Percentiles rank a stretch among this genome's conserved stretches.
These are phyloP conservation scores for Limnomonas spitsbergensis DNA, from an alignment of 139 green algal species.

Conservation along the genomic window DNA sequence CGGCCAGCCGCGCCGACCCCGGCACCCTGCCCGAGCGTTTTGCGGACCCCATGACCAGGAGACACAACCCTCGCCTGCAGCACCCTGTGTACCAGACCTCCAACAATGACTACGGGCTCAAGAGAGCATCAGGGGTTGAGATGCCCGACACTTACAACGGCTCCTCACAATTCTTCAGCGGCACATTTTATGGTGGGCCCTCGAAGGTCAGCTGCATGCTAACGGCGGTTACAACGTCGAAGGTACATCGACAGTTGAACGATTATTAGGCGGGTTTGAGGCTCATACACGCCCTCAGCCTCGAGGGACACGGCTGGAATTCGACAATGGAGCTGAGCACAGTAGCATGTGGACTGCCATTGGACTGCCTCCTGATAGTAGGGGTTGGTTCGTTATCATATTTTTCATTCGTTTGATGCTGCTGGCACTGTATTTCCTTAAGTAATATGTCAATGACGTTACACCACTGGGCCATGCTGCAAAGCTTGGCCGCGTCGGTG, in stretches of 20 bases:
- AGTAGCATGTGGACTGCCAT: too few species aligned
- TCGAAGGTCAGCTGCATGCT: constrained; percentile 18
- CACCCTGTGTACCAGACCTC: constrained; percentile 28
- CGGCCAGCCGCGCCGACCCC: not conserved
- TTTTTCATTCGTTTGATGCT: too few species aligned
- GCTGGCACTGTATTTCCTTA: too few species aligned
- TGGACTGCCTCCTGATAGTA: too few species aligned
- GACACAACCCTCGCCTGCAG: constrained; percentile 18
- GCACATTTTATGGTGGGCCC: constrained; percentile 14
- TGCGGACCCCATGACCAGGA: constrained; percentile 25
- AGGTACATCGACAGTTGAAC: constrained; percentile 19
- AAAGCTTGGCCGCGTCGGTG: too few species aligned
- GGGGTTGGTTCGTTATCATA: too few species aligned
- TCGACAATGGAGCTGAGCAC: too few species aligned
- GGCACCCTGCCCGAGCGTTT: constrained; percentile 23
- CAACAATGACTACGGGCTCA: constrained; percentile 23
- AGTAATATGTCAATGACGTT: too few species aligned
- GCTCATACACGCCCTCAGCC: too few species aligned
- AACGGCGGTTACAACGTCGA: constrained; percentile 22
- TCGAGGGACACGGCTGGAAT: too few species aligned
- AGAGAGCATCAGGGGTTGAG: constrained; percentile 10
- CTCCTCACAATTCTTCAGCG: constrained; percentile 24
- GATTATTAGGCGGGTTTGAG: not conserved
- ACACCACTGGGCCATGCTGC: too few species aligned
- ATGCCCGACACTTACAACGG: constrained; percentile 27